Evolutionary conservation across 2,329 filamentous ascomycete genomes (phyloP), one percentile per base, ranked within the genome.

Genomic region (Grosmannia clavigera): DNA sequence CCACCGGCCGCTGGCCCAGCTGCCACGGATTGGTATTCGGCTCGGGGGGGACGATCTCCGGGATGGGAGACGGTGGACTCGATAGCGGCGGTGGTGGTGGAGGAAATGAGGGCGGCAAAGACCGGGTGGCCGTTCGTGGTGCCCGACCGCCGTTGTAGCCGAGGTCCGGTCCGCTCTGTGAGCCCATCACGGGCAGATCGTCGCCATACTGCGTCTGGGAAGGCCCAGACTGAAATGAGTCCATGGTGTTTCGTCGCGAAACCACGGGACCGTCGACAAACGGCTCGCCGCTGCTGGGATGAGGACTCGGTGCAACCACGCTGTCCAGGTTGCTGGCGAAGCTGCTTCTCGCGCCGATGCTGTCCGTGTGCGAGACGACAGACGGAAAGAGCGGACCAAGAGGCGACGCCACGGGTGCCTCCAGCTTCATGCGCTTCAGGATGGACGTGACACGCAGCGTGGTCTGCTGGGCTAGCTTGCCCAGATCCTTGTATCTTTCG

Each of bases 361-460:
- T 65, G 61, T 58, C 55, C 19, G 53, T 48, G 22, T 61, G 61
- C 35, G 16, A 16, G 25, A 2, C 10, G 40, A 9, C 27, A 3
- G 46, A n/a, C 4, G 46, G 46, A 19, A 19, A 48, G 19, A 10
- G 46, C 46, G n/a, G 19, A 19, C 52, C 5, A 0, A 55, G 31
- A 25, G 43, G 9, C 11, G n/a, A n/a, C 10, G 40, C 10, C n/a
- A 35, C 35, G 12, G 57, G n/a, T 3, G 31, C 51, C 54, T 76
- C 74, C 14, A 83, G 73, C 66, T 77, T 82, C 75, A 83, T 78
- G 56, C 78, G 74, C 69, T 77, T 77, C 19, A 83, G 69, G 38
- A 80, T 75, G 57, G 81, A 76, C 55, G 75, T 70, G 14, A 81
- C 76, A 57, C 71, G 73, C 1, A 78, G 74, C 1, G 79, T 79